phyloP scores from a whole-genome alignment of 164 flowering plant species.

The Tetrastigma voinierianum region DNA sequence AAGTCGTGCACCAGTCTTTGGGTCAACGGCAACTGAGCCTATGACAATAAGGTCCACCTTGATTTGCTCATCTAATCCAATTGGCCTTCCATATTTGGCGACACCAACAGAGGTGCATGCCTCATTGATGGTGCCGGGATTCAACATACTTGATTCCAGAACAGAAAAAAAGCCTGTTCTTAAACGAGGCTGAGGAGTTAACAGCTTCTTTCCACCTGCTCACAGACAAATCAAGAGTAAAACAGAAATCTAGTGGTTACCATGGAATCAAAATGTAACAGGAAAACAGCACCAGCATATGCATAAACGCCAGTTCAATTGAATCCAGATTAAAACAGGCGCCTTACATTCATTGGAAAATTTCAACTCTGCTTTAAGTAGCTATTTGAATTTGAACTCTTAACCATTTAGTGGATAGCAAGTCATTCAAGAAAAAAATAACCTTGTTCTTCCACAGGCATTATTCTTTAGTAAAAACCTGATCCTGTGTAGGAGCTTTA shows the following conservation, averaged over 20 bases:
- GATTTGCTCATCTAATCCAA: conserved; percentile 73
- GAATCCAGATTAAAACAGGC: too few species aligned
- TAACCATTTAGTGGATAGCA: too few species aligned
- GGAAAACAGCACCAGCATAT: not conserved
- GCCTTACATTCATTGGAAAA: too few species aligned
- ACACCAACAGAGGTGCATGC: conserved; percentile 90
- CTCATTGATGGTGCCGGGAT: conserved; percentile 53
- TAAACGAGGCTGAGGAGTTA: conserved; percentile 91
- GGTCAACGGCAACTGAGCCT: conserved; percentile 90
- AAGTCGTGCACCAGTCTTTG: conserved; percentile 85
- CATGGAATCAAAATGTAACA: not conserved
- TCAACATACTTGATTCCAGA: conserved; percentile 49
- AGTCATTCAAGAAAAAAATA: too few species aligned
- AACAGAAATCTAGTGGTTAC: not conserved
- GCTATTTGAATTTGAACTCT: too few species aligned
- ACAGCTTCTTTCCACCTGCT: conserved; percentile 70
- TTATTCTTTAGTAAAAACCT: too few species aligned
- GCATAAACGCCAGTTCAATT: too few species aligned
- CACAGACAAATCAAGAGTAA: not conserved
- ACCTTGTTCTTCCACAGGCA: too few species aligned
- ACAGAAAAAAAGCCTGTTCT: conserved; percentile 90
- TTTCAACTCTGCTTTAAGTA: too few species aligned
- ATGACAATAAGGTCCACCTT: conserved; percentile 82
- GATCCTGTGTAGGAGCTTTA: too few species aligned
- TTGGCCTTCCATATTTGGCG: conserved; percentile 81